These are phyloP conservation scores for Wallacemonas sp. DNA, from an alignment of 208 protist genomes.

Conservation along the genomic window DNA sequence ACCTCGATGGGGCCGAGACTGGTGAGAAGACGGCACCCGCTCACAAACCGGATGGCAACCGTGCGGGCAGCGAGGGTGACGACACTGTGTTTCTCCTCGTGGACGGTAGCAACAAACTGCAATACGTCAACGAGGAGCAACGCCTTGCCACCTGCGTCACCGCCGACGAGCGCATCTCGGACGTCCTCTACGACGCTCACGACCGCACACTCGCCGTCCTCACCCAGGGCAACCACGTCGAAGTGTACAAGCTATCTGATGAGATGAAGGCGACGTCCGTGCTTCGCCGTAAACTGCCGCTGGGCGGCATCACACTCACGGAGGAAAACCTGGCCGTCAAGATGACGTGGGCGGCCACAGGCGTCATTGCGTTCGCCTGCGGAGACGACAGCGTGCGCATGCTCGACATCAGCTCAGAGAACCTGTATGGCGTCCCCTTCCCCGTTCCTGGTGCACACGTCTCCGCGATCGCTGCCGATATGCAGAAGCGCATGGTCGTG, in stretches of 20 bases:
- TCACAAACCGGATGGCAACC: background rate
- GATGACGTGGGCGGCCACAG: slow-evolving; percentile 74
- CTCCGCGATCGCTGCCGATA: slow-evolving; percentile 43
- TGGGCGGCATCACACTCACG: slow-evolving; percentile 24
- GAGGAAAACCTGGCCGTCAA: slow-evolving; percentile 33
- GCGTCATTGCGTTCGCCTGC: slow-evolving; percentile 73
- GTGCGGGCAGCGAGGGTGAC: slow-evolving; percentile 12
- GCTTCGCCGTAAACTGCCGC: slow-evolving; percentile 74
- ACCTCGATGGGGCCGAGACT: too few species aligned
- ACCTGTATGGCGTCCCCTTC: slow-evolving; percentile 64
- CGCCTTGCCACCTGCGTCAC: slow-evolving; percentile 48
- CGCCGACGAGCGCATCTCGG: slow-evolving; percentile 48
- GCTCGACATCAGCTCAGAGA: slow-evolving; percentile 76
- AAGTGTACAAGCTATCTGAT: slow-evolving; percentile 58
- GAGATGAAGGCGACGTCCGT: slow-evolving; percentile 35
- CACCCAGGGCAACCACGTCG: slow-evolving; percentile 51
- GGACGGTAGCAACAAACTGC: slow-evolving; percentile 33
- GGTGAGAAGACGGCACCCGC: background rate
- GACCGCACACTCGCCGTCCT: slow-evolving; percentile 69
- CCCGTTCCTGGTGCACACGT: slow-evolving; percentile 50
- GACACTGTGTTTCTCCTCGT: slow-evolving; percentile 77
- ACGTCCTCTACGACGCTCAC: slow-evolving; percentile 62
- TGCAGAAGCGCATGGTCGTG: slow-evolving; percentile 36
- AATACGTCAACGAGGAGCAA: slow-evolving; percentile 64
- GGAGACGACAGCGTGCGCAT: slow-evolving; percentile 82